Evolutionary conservation across 2,329 filamentous ascomycete genomes (phyloP).

Genomic region (Arthrobotrys sinensis): DNA sequence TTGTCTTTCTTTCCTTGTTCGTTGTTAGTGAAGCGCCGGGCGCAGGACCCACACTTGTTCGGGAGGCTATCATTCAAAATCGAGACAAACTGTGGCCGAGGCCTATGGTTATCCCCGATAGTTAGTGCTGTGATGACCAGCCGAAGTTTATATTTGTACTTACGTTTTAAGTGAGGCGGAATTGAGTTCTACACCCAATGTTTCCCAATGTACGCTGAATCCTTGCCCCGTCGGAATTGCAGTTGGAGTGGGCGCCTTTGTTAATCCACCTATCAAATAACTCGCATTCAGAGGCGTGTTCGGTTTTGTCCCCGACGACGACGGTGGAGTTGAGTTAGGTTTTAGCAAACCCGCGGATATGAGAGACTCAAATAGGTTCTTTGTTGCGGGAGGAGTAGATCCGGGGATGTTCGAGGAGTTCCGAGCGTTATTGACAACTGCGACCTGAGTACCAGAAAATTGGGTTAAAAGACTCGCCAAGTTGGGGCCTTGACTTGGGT

Average conservation of each 20-base stretch:
- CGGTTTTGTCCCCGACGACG: constrained; percentile 37
- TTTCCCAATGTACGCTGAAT: constrained; percentile 66
- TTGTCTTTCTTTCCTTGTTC: constrained; percentile 87
- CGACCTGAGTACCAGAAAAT: constrained; percentile 34
- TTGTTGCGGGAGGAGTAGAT: constrained; percentile 17
- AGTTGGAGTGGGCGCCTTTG: constrained; percentile 66
- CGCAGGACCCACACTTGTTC: constrained; percentile 91
- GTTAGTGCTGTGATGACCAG: background rate
- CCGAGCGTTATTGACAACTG: background rate
- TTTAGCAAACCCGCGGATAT: constrained; percentile 62
- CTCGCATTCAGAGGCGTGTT: constrained; percentile 30
- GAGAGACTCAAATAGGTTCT: constrained; percentile 62
- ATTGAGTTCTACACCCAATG: constrained; percentile 41
- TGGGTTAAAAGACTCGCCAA: constrained; percentile 39
- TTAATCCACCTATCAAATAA: constrained; percentile 54
- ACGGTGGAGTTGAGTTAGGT: constrained; percentile 21
- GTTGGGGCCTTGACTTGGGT: constrained; percentile 63
- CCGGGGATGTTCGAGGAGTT: background rate
- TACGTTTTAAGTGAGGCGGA: constrained; percentile 52
- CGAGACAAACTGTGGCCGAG: constrained; percentile 80
- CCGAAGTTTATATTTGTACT: background rate
- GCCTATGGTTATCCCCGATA: constrained; percentile 70
- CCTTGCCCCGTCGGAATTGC: constrained; percentile 65
- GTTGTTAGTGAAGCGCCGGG: constrained; percentile 84
- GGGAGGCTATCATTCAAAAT: constrained; percentile 85